Base-by-base conservation (phyloP, 176 grass and related monocot species). In the Ensete glaucum region DNA sequence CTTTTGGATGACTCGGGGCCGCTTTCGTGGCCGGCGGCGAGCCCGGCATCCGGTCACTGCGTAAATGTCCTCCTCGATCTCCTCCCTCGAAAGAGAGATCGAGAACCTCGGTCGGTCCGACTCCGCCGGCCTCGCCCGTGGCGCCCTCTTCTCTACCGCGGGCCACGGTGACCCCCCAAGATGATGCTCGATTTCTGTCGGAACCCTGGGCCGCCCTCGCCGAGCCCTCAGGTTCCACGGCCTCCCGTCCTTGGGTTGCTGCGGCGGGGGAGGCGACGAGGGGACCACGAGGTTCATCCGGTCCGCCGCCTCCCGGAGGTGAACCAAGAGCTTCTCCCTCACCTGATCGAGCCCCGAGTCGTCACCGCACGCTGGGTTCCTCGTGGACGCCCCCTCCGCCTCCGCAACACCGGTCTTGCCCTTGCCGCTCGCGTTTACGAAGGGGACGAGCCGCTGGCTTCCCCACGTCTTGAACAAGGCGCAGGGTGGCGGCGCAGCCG, bases 1-100 rank as follows among this genome's bases (percentile, higher is more conserved):
- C 80, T 89, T 87, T 84, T 99, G 91, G 48, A 94, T 78, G 75
- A 78, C 8, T 54, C 88, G 85, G 48, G 95, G 82, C 13, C 86
- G 84, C 70, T 88, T 84, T 17, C 54, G 67, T 8, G 90, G 91
- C 13, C 90, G 95, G 80, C 90, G 95, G 71, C 88, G 90, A 34
- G 95, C 84, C 25, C 95, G 82, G 0, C 80, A 82, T 54, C 86
- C 95, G 16, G 95, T 94, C 64, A 99, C 69, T 19, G 95, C 73
- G 83, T 94, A 99, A 70, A 99, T 58, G 82, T 99, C 95, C 90
- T 99, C 95, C n/a, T 89, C 88, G 69, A 99, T 94, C 90, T 99
- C 95, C 71, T 91, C 95, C 11, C 25, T 67, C 5, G 85, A 77
- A 52, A 99, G 88, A 58, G 82, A 76, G 69, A 93, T 74, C 9